phyloP scores from a whole-genome alignment of 1,284 basidiomycete species.

The Ustilago bromivora region DNA sequence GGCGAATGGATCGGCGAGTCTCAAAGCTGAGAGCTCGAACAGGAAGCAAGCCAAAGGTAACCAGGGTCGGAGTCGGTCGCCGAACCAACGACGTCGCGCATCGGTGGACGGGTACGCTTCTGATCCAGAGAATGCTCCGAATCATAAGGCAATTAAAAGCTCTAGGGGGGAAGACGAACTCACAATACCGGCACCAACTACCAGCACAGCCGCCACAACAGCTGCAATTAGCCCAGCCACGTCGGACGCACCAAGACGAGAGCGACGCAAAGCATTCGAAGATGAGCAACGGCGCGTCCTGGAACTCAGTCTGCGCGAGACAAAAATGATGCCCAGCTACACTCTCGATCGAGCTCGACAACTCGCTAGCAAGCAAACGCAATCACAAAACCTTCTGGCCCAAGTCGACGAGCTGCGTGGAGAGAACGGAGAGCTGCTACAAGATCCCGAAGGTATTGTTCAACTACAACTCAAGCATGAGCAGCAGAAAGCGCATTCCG shows the following conservation, averaged over 20 bases:
- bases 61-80: slow-evolving; percentile 9
- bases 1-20: background rate
- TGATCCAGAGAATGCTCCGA: slow-evolving; percentile 38
- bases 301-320: slow-evolving; percentile 50
- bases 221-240: slow-evolving; percentile 4
- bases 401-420: slow-evolving; percentile 18
- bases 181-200: no score
- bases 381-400: slow-evolving; percentile 12
- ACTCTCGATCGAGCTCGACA: slow-evolving; percentile 30
- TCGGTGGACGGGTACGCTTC: slow-evolving; percentile 42
- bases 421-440: slow-evolving; percentile 5
- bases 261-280: slow-evolving; percentile 40
- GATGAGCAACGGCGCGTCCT: slow-evolving; percentile 39
- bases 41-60: background rate
- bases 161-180: background rate
- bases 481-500: slow-evolving; percentile 24
- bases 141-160: background rate
- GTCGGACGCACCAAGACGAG: slow-evolving; percentile 20
- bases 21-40: background rate
- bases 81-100: slow-evolving; percentile 16
- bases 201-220: background rate
- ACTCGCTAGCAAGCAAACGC: slow-evolving; percentile 24
- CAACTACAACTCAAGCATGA: slow-evolving; percentile 37
- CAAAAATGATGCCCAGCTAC: slow-evolving; percentile 56
- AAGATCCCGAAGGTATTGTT: slow-evolving; percentile 18